Percentiles rank a stretch among this genome's conserved stretches.
Evolutionary conservation across 495 filamentous ascomycete genomes (phyloP).

Genomic region (Chlorociboria aeruginascens): DNA sequence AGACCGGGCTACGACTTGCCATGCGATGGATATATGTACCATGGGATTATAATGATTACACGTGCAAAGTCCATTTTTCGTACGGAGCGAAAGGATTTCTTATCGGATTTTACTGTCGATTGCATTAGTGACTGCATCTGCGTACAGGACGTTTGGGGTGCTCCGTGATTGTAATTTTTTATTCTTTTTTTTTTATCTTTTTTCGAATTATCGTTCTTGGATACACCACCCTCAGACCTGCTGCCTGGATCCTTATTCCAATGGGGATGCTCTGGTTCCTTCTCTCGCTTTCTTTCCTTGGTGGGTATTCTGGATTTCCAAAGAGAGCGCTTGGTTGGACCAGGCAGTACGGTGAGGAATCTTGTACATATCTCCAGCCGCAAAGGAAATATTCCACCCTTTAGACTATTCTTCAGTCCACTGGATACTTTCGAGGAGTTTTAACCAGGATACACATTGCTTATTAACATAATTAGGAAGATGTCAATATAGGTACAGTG

Average conservation of each 20-base stretch:
- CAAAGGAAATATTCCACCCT: conserved; percentile 2
- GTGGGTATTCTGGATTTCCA: conserved; percentile 16
- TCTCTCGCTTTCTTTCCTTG: conserved; percentile 1
- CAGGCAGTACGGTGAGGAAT: conserved; percentile 16
- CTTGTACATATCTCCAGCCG: not conserved
- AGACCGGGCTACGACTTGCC: conserved; percentile 11
- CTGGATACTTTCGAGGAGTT: too few relatives aligned
- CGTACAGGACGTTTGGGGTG: conserved; percentile 15
- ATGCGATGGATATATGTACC: conserved; percentile 5
- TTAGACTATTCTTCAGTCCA: not conserved
- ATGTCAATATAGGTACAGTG: too few relatives aligned
- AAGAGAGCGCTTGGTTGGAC: conserved; percentile 10
- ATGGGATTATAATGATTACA: conserved; percentile 10
- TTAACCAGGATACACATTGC: too few relatives aligned
- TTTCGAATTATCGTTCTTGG: conserved; percentile 10
- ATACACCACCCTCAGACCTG: conserved; percentile 13
- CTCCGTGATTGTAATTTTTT: conserved; percentile 3
- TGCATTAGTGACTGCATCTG: conserved; percentile 20
- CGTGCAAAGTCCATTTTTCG: conserved; percentile 9
- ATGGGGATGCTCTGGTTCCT: conserved; percentile 7
- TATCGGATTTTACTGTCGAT: conserved; percentile 7
- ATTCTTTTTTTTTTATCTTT: too few relatives aligned
- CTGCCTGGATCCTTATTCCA: conserved; percentile 19
- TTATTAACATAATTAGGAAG: too few relatives aligned
- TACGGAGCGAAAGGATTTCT: conserved; percentile 7